These are phyloP conservation scores for Lasiosphaeria ovina DNA, from an alignment of 495 filamentous ascomycete genomes.

Conservation along the genomic window DNA sequence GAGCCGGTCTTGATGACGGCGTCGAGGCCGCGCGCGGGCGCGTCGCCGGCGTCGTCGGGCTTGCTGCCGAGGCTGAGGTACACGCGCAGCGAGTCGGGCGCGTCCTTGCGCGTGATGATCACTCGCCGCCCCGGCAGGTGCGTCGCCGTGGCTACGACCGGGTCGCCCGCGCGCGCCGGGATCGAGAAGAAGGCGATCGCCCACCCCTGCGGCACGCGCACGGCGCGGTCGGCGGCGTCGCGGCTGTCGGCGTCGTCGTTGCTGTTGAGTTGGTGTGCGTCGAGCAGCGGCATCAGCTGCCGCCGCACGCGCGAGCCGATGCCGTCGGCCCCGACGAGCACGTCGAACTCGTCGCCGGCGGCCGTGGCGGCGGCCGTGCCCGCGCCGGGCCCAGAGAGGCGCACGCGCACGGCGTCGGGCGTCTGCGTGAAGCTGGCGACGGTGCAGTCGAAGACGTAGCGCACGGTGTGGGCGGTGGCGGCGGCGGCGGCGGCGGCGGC, in stretches of 20 bases:
- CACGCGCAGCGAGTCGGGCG: conserved; percentile 21
- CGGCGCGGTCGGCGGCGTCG: conserved; percentile 20
- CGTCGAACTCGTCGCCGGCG: conserved; percentile 40
- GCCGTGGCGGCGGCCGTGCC: conserved; percentile 42
- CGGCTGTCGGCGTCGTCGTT: conserved; percentile 9
- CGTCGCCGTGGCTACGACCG: conserved; percentile 18
- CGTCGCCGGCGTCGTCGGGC: too few relatives aligned
- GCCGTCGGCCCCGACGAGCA: conserved; percentile 53
- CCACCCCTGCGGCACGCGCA: conserved; percentile 24
- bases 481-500: conserved; percentile 21
- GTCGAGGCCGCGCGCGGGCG: conserved; percentile 11
- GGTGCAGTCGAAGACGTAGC: conserved; percentile 44
- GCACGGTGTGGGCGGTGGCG: conserved; percentile 34
- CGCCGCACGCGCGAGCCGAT: conserved; percentile 40
- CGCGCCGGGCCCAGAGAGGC: conserved; percentile 7
- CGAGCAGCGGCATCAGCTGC: conserved; percentile 27
- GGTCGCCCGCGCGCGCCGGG: conserved; percentile 24
- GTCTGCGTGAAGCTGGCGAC: conserved; percentile 27
- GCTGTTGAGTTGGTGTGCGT: too few relatives aligned
- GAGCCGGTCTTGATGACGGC: conserved; percentile 16
- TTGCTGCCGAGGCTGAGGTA: conserved; percentile 16
- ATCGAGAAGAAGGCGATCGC: conserved; percentile 44
- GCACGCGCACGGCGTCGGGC: conserved; percentile 36
- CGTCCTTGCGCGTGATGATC: conserved; percentile 31
- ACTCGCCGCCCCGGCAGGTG: conserved; percentile 19